A percentile compares a stretch with the other conserved stretches of the same genome.
Evolutionary conservation across 192 early-diverging fungal species (phyloP).

Genomic region (Kappamyces sp.): DNA sequence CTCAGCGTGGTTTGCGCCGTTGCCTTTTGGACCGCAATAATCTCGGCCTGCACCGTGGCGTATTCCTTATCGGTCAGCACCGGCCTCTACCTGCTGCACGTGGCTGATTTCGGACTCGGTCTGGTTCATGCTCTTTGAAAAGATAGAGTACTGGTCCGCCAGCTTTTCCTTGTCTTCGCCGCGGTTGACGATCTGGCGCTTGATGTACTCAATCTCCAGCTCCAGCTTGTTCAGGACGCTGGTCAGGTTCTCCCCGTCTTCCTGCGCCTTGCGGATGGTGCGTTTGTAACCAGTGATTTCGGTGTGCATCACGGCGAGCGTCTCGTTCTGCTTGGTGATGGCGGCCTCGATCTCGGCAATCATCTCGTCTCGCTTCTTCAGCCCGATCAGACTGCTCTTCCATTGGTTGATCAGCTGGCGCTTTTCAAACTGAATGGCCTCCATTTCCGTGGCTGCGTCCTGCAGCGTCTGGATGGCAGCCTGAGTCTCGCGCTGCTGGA

Average conservation of each 20-base stretch:
- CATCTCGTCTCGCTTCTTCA: constrained; percentile 51
- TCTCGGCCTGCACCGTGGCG: constrained; percentile 43
- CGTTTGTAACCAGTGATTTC: constrained; percentile 47
- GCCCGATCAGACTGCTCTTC: constrained; percentile 52
- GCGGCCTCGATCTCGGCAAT: constrained; percentile 34
- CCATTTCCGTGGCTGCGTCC: constrained; percentile 55
- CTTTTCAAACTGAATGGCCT: constrained; percentile 63
- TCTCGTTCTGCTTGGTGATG: constrained; percentile 47
- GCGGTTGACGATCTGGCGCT: constrained; percentile 37
- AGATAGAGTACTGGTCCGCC: constrained; percentile 40
- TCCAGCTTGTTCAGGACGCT: constrained; percentile 48
- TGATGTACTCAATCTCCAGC: constrained; percentile 42
- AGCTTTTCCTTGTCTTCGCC: constrained; percentile 45
- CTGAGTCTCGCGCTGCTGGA: constrained; percentile 53
- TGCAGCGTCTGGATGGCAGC: constrained; percentile 52
- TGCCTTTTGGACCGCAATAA: constrained; percentile 38
- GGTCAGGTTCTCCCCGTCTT: constrained; percentile 50
- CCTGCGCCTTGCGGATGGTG: constrained; percentile 37
- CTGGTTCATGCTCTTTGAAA: constrained; percentile 41
- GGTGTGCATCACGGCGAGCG: constrained; percentile 33
- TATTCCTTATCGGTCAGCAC: constrained; percentile 27
- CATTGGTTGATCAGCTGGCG: constrained; percentile 54
- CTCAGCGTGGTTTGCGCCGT: constrained; percentile 23
- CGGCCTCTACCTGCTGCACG: constrained; percentile 28
- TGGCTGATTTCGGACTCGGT: constrained; percentile 44